Evolutionary conservation across 2,329 filamentous ascomycete species (phyloP), one percentile per base, ranked within the genome.

Genomic region (Beauveria scarabaeidicola): DNA sequence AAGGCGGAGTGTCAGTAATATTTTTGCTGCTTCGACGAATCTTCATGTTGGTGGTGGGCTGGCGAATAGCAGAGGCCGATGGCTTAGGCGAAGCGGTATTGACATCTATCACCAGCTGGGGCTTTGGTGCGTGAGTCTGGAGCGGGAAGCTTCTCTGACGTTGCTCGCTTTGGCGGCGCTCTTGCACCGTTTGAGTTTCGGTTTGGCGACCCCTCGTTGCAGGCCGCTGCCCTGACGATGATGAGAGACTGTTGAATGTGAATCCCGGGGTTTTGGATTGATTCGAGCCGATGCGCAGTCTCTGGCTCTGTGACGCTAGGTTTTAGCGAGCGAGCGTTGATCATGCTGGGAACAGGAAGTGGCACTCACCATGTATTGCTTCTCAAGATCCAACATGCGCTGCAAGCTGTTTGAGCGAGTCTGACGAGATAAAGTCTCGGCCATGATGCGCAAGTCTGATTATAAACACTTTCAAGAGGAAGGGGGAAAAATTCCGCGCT

Each of bases 311-410:
- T 17, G 21, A 29, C 17, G 43, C 9, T 6, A 43, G 32, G 13
- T 15, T 32, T 52, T 58, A 52, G 59, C 41, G 48, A 32, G 50
- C 19, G 50, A 41, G 23, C 21, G 4, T 15, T 41, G 4, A 27
- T 58, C 32, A 21, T 23, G 32, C 7, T 38, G 13, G 41, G 19
- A 43, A 23, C 21, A 40, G 27, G 25, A 21, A 38, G 59, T 8
- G 47, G n/a, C 17, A 67, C 75, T 74, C 74, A 85, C 83, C 79
- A 82, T 83, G 69, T 75, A 77, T 67, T 75, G 76, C 67, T 79
- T 81, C 67, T 85, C 83, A 55, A 85, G 70, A 65, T 84, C 81
- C 52, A 85, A 74, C 82, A 85, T 84, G 61, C 74, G 77, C 68
- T 83, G 76, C 63, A 85, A 77, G 69, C 77, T 82, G 67, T 77